Evolutionary conservation across 208 protist species (phyloP).

Genomic region (Acanthamoeba triangularis): DNA sequence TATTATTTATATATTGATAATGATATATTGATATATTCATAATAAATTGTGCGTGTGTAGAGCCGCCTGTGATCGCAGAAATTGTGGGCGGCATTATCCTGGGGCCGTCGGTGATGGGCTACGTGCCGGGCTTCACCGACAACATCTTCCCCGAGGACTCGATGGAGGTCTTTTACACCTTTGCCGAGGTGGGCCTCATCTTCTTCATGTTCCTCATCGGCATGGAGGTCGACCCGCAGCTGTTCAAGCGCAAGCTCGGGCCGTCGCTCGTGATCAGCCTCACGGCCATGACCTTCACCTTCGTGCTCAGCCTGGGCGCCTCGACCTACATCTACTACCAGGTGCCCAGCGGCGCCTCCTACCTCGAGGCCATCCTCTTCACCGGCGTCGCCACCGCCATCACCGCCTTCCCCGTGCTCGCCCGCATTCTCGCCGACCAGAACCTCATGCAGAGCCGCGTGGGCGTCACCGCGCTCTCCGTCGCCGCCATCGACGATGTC

Average conservation of each 20-base stretch:
- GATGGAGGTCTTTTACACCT: constrained; percentile 47
- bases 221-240: constrained; percentile 79
- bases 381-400: constrained; percentile 87
- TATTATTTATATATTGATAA: neutral
- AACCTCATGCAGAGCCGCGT: constrained; percentile 83
- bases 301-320: constrained; percentile 6
- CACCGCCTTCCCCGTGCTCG: constrained; percentile 89
- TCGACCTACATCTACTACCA: constrained; percentile 60
- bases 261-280: constrained; percentile 71
- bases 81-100: constrained; percentile 26
- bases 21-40: neutral
- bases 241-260: constrained; percentile 79
- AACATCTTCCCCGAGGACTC: constrained; percentile 60
- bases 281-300: constrained; percentile 52
- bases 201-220: constrained; percentile 84
- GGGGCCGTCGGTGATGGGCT: constrained; percentile 53
- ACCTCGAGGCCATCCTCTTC: constrained; percentile 83
- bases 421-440: constrained; percentile 87
- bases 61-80: constrained; percentile 29
- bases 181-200: constrained; percentile 80
- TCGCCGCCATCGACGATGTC: constrained; percentile 88
- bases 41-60: neutral
- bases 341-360: constrained; percentile 46
- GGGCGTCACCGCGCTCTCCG: constrained; percentile 82
- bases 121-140: constrained; percentile 68